Conservation (phyloP, 306 rosid species). For the Rosa rugosa region DNA sequence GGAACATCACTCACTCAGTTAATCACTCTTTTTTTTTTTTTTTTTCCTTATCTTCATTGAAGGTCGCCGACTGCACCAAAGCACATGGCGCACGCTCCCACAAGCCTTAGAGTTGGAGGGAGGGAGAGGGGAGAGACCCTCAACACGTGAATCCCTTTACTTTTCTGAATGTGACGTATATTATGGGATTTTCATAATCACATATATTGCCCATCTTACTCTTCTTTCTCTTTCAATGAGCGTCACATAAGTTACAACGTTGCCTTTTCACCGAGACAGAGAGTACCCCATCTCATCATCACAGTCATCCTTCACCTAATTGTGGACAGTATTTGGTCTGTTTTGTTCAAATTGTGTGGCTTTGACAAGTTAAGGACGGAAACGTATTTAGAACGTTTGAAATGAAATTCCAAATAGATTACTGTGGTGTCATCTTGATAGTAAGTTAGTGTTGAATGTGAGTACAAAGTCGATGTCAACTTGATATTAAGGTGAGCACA, state of each 20-base stretch:
- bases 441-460: neutral
- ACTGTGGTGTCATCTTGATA: neutral
- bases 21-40: neutral
- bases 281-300: constrained; percentile 13
- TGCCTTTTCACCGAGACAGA: constrained; percentile 13
- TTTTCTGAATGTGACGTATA: constrained; percentile 30
- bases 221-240: neutral
- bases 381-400: neutral
- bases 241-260: constrained; percentile 8
- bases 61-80: constrained; percentile 54
- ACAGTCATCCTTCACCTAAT: neutral
- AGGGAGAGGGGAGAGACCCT: constrained; percentile 16
- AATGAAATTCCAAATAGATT: neutral
- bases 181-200: constrained; percentile 15
- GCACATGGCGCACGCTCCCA: constrained; percentile 83
- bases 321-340: neutral
- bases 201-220: constrained; percentile 15
- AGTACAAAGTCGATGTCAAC: neutral
- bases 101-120: neutral
- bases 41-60: constrained; percentile 21
- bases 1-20: constrained; percentile 36
- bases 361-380: neutral
- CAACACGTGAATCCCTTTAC: constrained; percentile 35
- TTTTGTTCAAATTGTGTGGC: neutral
- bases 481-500: neutral